Base-by-base conservation (phyloP, 2,329 filamentous ascomycete species). In the Pseudophaeomoniella oleicola region DNA sequence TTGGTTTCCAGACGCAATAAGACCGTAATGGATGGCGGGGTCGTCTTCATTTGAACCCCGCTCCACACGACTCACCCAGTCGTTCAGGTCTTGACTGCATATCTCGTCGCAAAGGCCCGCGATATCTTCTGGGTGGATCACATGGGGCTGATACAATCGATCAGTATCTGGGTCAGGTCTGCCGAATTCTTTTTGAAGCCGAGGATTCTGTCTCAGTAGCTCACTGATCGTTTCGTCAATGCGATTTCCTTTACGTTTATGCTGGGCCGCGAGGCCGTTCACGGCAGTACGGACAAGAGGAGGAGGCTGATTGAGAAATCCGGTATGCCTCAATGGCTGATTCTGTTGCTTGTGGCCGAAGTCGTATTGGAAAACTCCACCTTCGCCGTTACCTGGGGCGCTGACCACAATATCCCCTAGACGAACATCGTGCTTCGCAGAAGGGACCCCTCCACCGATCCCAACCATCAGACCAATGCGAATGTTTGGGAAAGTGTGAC, bases 401-500 rank as follows among this genome's bases (percentile, higher is more conserved):
- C 50, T 52, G 15, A 53, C 39, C 12, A 46, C 49, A 3, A 52
- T 33, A 39, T 50, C 49, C 1, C 52, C 51, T 1, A 54, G 31
- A 12, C 44, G 40, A 6, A 53, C 38, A 9, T 48, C 42, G 12
- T 16, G 22, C 17, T 33, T 36, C 5, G 35, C 22, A 6, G 41
- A 46, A 4, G 51, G 51, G 1, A 48, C 43, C 1, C 50, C 52
- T 10, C 56, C 56, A 0, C 57, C 62, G 27, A 67, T 58, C 13
- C 62, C 62, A 1, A 67, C 60, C 51, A 67, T 54, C 2, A 67
- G 47, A 2, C 53, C 42, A 2, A 52, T 39, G 16, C 42, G 30
- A 6, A 52, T 42, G 27, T 29, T 35, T 3, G 39, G 33, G 17
- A 46, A 49, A 30, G 38, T 46, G 36, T 39, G 37, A 5, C 35